Evolutionary conservation across 805 yeast genomes (phyloP), one percentile per base, ranked within the genome.

Genomic region (Monosporozyma yasuniensis): DNA sequence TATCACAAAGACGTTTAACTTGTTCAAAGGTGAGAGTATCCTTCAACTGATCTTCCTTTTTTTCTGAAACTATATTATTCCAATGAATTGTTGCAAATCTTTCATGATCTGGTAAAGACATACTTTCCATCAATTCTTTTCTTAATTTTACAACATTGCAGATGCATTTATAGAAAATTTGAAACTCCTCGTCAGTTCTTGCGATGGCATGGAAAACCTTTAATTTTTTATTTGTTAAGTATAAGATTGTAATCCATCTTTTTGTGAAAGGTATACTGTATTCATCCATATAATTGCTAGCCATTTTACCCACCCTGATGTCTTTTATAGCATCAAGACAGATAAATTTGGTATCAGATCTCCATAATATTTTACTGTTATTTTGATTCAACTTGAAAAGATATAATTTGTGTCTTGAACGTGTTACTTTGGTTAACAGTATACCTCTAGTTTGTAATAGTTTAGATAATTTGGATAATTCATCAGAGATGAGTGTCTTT

Each of bases 261-360:
- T 73, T 70, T 42, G 80, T 79, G 48, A 75, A 77, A 1, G 89
- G 77, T 1, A 88, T 76, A 35, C 84, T 81, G 56, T 87, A 78
- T 64, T 89, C 96, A 61, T 90, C 96, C 52, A 96, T 70, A 61
- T 89, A 91, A 56, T 87, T 87, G 34, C 77, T 75, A 1, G 96
- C 96, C 58, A 84, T 87, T 19, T 75, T 76, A 2, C 83, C 87
- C 3, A 77, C 72, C 44, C 71, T 52, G 2, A 67, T 58, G 50
- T 66, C 71, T 49, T 61, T 66, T 16, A 67, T 63, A 12, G 63
- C 50, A 44, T 65, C 68, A 12, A 67, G 47, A n/a, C 57, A 57
- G n/a, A 67, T 44, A 19, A 51, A 56, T 50, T 64, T 64, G 10
- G 52, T 49, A 4, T 60, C 61, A 23, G 59, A 60, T 30, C 58